Conservation (phyloP, 257 asterid genomes). For the Marsdenia floribunda region DNA sequence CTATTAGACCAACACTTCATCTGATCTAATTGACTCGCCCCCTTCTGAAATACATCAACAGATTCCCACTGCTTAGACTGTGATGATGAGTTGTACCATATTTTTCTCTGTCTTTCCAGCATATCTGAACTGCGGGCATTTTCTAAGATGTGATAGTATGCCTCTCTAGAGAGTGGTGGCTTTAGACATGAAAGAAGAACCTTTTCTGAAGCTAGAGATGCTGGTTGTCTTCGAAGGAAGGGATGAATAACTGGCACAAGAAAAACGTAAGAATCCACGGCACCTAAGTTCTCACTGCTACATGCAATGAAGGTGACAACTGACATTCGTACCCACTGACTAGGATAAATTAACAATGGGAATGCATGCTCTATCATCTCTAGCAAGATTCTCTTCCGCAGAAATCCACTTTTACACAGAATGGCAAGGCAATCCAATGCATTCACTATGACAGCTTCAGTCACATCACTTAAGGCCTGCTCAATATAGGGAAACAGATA, state of each 20-base stretch:
- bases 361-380: constrained; percentile 92
- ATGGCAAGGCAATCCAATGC: constrained; percentile 90
- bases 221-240: constrained; percentile 87
- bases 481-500: constrained; percentile 95
- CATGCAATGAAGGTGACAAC: constrained; percentile 77
- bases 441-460: constrained; percentile 86
- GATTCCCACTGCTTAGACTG: constrained; percentile 70
- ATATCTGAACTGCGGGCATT: constrained; percentile 87
- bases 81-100: constrained; percentile 82
- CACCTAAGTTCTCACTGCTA: constrained; percentile 89
- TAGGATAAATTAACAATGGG: constrained; percentile 86
- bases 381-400: constrained; percentile 79
- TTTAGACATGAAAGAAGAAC: constrained; percentile 76
- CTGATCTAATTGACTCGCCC: constrained; percentile 67
- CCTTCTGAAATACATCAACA: constrained; percentile 62
- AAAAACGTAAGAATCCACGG: constrained; percentile 95
- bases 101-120: constrained; percentile 96
- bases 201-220: constrained; percentile 87
- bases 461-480: constrained; percentile 82
- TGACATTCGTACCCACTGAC: constrained; percentile 90
- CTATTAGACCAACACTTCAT: constrained; percentile 60
- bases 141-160: constrained; percentile 66
- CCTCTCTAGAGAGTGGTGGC: constrained; percentile 79
- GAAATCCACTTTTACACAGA: constrained; percentile 81
- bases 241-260: constrained; percentile 88